These are phyloP conservation scores for Fermentozyma sake DNA, from an alignment of 1,139 yeast species.

Conservation along the genomic window DNA sequence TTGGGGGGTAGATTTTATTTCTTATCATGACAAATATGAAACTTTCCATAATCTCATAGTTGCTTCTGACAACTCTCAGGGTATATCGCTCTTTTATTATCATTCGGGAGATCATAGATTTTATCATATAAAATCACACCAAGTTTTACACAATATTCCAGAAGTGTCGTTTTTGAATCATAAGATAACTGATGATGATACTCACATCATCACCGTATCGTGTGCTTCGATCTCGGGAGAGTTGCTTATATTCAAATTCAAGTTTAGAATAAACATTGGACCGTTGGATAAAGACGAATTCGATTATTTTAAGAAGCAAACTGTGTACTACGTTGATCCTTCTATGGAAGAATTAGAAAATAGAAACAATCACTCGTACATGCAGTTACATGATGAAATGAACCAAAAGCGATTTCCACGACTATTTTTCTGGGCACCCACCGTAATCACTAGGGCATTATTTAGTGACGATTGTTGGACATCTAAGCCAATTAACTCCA, in stretches of 20 bases:
- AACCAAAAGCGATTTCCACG: conserved; percentile 17
- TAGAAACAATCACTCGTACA: conserved; percentile 8
- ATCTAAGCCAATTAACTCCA: conserved; percentile 32
- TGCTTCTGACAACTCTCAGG: conserved; percentile 56
- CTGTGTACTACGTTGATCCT: conserved; percentile 25
- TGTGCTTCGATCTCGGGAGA: conserved; percentile 51
- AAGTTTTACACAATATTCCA: conserved; percentile 56
- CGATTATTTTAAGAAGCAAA: conserved; percentile 11
- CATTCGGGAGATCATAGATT: conserved; percentile 23
- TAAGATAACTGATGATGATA: conserved; percentile 10
- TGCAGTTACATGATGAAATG: conserved; percentile 2
- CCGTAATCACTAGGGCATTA: conserved; percentile 23
- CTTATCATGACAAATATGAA: conserved; percentile 18
- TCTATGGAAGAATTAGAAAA: conserved; percentile 24
- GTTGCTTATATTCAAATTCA: conserved; percentile 35
- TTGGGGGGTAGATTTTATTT: conserved; percentile 58
- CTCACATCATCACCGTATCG: conserved; percentile 22
- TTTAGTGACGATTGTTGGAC: conserved; percentile 59
- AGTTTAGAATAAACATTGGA: conserved; percentile 22
- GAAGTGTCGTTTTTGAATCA: conserved; percentile 41
- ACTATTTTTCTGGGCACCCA: conserved; percentile 21
- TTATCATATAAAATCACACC: conserved; percentile 35
- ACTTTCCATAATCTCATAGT: conserved; percentile 37
- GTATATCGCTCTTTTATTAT: conserved; percentile 39
- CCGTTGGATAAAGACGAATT: conserved; percentile 21